These are phyloP conservation scores for Verbascum thapsus DNA, from an alignment of 257 asterid genomes.

Conservation along the genomic window DNA sequence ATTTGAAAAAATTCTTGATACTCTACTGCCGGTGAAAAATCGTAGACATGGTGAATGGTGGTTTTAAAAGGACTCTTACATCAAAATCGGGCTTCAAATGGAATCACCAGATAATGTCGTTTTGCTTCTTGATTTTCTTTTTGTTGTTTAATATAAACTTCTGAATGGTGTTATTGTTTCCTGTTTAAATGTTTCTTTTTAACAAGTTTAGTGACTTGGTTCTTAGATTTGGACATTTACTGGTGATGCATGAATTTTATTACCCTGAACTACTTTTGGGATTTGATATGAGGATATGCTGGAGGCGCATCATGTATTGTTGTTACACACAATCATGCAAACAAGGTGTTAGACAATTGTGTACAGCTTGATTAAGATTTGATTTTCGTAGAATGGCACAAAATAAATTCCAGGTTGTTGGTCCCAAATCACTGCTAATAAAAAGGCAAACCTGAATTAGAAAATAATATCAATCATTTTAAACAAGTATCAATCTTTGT, in stretches of 20 bases:
- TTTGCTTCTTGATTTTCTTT: too few species aligned
- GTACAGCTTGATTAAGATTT: neutral
- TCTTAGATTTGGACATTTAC: conserved; percentile 6
- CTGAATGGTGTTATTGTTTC: neutral
- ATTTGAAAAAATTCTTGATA: neutral
- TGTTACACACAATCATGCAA: conserved; percentile 8
- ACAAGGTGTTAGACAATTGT: neutral
- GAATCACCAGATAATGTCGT: too few species aligned
- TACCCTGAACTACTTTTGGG: conserved; percentile 6
- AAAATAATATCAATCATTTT: too few species aligned
- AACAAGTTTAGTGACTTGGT: neutral
- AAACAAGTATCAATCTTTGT: too few species aligned
- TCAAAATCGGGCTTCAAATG: neutral
- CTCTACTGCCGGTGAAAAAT: neutral
- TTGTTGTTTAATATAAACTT: conserved; percentile 4
- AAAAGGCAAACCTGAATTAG: too few species aligned
- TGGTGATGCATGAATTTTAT: neutral
- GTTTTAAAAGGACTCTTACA: neutral
- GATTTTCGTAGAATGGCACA: conserved; percentile 1
- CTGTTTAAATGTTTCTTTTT: neutral
- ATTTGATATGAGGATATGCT: neutral
- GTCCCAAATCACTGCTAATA: neutral
- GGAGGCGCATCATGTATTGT: neutral
- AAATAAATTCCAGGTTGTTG: neutral
- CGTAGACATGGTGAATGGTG: neutral